Percentiles rank a stretch among this genome's conserved stretches.
phyloP scores from a whole-genome alignment of 371 early-diverging fungal genomes.

The Mucor mucedo region DNA sequence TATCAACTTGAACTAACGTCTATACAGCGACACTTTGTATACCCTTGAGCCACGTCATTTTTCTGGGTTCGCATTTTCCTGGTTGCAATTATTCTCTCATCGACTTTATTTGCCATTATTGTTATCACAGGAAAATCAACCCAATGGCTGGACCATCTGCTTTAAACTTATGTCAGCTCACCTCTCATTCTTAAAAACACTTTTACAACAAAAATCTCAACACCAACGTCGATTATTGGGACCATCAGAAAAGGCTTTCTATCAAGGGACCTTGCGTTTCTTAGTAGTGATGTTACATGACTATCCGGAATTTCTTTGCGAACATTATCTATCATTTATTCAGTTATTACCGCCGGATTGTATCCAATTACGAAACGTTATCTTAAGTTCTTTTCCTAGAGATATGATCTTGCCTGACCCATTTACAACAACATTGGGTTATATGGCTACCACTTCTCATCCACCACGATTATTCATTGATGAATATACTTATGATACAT shows the following conservation, averaged over 20 bases:
- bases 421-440: conserved; percentile 72
- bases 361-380: conserved; percentile 93
- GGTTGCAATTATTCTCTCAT: conserved; percentile 94
- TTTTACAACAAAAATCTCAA: conserved; percentile 67
- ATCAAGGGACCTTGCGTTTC: conserved; percentile 89
- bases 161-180: conserved; percentile 80
- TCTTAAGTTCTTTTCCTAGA: conserved; percentile 92
- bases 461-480: conserved; percentile 7
- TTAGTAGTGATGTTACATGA: conserved; percentile 93
- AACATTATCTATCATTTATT: conserved; percentile 88
- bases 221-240: conserved; percentile 45
- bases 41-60: conserved; percentile 84
- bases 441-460: conserved; percentile 20
- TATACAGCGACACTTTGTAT: conserved; percentile 78
- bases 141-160: conserved; percentile 84
- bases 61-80: conserved; percentile 94
- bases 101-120: conserved; percentile 88
- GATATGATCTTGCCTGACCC: conserved; percentile 96
- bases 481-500: background rate
- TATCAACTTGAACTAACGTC: background rate
- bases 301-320: conserved; percentile 95
- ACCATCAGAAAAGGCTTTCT: conserved; percentile 58
- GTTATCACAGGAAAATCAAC: conserved; percentile 19
- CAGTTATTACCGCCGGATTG: conserved; percentile 90
- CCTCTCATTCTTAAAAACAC: conserved; percentile 84